Conservation (phyloP, 1,139 yeast species). For the Blastobotrys petasosporus region DNA sequence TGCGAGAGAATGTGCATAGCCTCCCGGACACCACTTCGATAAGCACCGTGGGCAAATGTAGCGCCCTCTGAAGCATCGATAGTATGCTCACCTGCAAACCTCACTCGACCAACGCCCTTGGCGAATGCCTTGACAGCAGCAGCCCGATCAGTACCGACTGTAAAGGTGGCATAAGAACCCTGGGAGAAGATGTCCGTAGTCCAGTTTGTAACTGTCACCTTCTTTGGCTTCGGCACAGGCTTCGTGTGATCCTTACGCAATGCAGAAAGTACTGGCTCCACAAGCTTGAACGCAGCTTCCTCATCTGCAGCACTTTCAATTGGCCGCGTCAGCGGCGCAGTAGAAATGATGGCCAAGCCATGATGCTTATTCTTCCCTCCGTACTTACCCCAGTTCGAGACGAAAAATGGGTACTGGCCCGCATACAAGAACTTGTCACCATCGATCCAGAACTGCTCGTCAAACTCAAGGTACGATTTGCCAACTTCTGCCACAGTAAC, state of each 20-base stretch:
- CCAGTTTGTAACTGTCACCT: constrained; percentile 60
- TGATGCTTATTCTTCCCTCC: constrained; percentile 37
- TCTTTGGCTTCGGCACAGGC: constrained; percentile 44
- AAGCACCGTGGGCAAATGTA: constrained; percentile 87
- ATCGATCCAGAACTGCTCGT: constrained; percentile 53
- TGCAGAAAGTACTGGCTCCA: constrained; percentile 23
- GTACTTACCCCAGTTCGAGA: constrained; percentile 23
- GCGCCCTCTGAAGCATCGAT: constrained; percentile 53
- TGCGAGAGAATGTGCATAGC: constrained; percentile 35
- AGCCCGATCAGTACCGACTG: constrained; percentile 61
- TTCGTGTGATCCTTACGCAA: constrained; percentile 21
- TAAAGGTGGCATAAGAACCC: constrained; percentile 70
- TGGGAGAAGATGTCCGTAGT: constrained; percentile 59
- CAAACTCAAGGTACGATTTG: constrained; percentile 75
- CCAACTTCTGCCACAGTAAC: constrained; percentile 71
- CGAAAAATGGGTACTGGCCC: constrained; percentile 22
- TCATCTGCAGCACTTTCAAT: constrained; percentile 38
- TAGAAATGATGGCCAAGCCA: constrained; percentile 31
- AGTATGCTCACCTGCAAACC: constrained; percentile 88
- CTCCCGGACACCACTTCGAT: constrained; percentile 67
- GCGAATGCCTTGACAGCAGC: constrained; percentile 51
- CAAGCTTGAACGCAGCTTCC: constrained; percentile 22
- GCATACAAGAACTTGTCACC: constrained; percentile 48
- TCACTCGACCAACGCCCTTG: constrained; percentile 49
- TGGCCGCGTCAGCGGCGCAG: constrained; percentile 40